Base-by-base conservation (phyloP, 1,284 basidiomycete genomes). In the Salmacisia buchloeana region DNA sequence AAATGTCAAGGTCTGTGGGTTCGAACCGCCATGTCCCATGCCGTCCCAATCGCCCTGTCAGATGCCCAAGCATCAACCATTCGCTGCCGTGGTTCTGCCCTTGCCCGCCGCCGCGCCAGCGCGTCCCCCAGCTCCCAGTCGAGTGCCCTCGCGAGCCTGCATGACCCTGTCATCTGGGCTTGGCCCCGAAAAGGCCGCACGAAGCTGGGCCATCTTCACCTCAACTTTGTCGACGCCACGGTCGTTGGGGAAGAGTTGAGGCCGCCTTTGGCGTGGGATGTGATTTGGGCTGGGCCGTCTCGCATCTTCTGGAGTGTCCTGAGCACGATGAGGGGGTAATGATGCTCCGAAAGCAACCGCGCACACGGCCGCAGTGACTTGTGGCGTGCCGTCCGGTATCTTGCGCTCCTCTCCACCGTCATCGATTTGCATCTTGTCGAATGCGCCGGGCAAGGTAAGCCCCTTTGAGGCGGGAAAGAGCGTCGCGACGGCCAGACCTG, bases 131-230 rank as follows among this genome's bases (percentile, higher is more conserved):
- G 12, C 31, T 23, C 66, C 72, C 31, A 78, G 69, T 13, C 76
- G 79, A 6, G 91, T 90, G 54, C 89, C 89, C 61, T 85, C 85
- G 36, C 92, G 86, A 38, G 92, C 90, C 68, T 86, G 86, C 75
- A 89, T 82, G 13, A 94, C 86, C 62, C 89, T 81, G 73, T 94
- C 91, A 71, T 94, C 91, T 12, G 92, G 91, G 76, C 91, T 93
- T n/a, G 89, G 90, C 27, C 84, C 83, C 66, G 90, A 86, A 72
- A 92, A 92, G 7, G 85, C 82, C 18, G 66, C 67, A 18, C 63
- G 63, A 34, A 73, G 65, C 39, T 58, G 31, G 41, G 70, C 69
- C 15, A 69, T 66, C 45, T 59, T 25, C n/a, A 38, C 23, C 15
- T 43, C 58, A 31, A 59, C 43, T 43, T 43, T n/a, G 49, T 31